These are phyloP conservation scores for Tylopilus rubrobrunneus DNA, from an alignment of 768 basidiomycete genomes.

Conservation along the genomic window DNA sequence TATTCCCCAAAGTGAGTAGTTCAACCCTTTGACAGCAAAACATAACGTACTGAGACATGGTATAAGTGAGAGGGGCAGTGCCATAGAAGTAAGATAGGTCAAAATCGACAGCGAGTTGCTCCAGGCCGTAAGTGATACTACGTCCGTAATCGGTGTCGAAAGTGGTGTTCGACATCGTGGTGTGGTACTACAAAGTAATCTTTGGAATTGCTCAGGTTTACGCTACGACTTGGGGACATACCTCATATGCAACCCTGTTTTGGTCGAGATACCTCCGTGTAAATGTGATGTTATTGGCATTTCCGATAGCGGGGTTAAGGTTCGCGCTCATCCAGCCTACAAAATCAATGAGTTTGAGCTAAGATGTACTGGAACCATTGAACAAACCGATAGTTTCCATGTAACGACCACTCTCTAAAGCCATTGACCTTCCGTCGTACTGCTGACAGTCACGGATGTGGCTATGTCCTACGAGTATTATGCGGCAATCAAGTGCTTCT, in stretches of 20 bases:
- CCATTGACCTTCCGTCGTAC: conserved; percentile 22
- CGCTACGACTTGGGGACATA: conserved; percentile 23
- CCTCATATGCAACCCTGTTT: conserved; percentile 73
- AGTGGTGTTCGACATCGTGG: conserved; percentile 40
- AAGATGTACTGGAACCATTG: neutral
- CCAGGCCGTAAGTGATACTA: conserved; percentile 52
- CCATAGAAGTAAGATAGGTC: conserved; percentile 65
- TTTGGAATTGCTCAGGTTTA: neutral
- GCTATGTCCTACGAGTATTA: conserved; percentile 45
- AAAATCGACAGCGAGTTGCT: conserved; percentile 50
- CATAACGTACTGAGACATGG: conserved; percentile 49
- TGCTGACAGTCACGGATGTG: conserved; percentile 27
- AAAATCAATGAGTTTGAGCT: neutral
- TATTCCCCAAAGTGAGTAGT: conserved; percentile 18
- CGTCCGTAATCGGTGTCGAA: conserved; percentile 63
- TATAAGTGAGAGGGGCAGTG: conserved; percentile 73
- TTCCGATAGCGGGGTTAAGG: conserved; percentile 36
- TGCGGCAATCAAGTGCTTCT: neutral
- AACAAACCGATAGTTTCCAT: conserved; percentile 84
- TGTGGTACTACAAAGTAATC: conserved; percentile 54
- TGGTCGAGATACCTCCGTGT: conserved; percentile 74
- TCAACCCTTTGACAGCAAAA: neutral
- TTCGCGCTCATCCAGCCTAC: conserved; percentile 65
- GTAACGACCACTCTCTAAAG: conserved; percentile 81
- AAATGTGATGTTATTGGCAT: conserved; percentile 53